Base-by-base conservation (phyloP, 148 eudicot species). In the Camellia granthamiana region DNA sequence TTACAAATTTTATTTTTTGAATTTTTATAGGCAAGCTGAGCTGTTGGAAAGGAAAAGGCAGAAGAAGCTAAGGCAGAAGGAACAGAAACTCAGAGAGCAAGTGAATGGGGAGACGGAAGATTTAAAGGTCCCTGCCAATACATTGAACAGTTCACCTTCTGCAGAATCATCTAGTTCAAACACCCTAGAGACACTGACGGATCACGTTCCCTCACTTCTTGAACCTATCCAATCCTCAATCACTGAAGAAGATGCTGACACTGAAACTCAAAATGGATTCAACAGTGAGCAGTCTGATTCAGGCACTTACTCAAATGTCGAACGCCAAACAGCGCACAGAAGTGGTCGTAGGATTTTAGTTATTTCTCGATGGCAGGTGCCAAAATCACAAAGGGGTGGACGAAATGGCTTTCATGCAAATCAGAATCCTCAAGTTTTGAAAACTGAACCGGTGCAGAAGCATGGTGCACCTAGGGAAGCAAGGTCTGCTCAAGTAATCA, bases 41-140 rank as follows among this genome's bases (percentile, higher is more conserved):
- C 75, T 87, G 60, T 65, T 89, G 85, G 98, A 91, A 76, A 91
- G 84, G 90, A 91, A 91, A 86, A 85, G 88, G 78, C 89, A 63
- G 80, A 95, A 86, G 89, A 95, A 91, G 83, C 91, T 94, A 72
- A 81, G 97, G 76, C 98, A 90, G 84, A 94, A 89, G 83, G 92
- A 94, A 84, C 98, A 90, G 77, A 90, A 86, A 84, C 87, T 81
- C 74, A 95, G 84, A 83, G 89, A 86, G 76, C 91, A 79, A 83
- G 81, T 85, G 59, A 79, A 74, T 76, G 87, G 67, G 19, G 90
- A 86, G 82, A 81, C 63, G 71, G 73, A 75, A 69, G 85, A 85
- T 80, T 74, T 80, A 19, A 82, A 78, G 47, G 82, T 75, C 58
- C 2, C 72, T 68, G 78, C 79, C 44, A 81, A 66, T 85, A 21